Conservation (phyloP, 2,329 filamentous ascomycete species). For the Beauveria caledonica region DNA sequence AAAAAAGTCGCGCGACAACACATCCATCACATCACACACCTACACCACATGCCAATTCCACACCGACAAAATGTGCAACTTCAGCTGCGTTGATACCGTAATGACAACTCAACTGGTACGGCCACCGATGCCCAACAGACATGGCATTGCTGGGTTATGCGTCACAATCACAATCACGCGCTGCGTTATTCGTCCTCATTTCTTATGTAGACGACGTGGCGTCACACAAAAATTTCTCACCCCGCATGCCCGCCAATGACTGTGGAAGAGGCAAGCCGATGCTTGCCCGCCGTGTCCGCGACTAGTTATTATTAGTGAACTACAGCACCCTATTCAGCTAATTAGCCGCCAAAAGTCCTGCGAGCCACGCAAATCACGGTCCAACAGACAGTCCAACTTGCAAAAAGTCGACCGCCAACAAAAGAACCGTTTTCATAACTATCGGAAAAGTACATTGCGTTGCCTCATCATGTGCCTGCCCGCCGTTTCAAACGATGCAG, state of each 20-base stretch:
- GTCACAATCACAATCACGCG: conserved; percentile 7
- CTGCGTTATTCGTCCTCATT: not conserved
- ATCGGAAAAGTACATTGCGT: not conserved
- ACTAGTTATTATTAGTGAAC: not conserved
- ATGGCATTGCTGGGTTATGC: not conserved
- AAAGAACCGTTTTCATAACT: not conserved
- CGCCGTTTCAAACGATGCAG: not conserved
- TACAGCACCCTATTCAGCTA: not conserved
- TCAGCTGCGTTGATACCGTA: not conserved
- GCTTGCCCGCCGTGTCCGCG: too few relatives aligned
- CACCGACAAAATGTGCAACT: conserved; percentile 6
- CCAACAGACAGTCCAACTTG: not conserved
- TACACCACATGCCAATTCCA: conserved; percentile 1
- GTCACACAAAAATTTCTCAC: not conserved
- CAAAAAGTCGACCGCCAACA: not conserved
- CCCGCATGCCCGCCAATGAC: not conserved
- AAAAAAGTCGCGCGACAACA: conserved; percentile 1
- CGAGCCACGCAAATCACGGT: not conserved
- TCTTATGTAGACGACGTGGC: not conserved
- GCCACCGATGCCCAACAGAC: not conserved
- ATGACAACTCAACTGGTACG: not conserved
- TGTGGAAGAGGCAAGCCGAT: not conserved
- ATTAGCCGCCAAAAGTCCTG: not conserved
- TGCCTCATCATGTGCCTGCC: not conserved
- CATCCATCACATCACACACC: conserved; percentile 3